Base-by-base conservation (phyloP, 257 asterid species). In the Schizonepeta tenuifolia region DNA sequence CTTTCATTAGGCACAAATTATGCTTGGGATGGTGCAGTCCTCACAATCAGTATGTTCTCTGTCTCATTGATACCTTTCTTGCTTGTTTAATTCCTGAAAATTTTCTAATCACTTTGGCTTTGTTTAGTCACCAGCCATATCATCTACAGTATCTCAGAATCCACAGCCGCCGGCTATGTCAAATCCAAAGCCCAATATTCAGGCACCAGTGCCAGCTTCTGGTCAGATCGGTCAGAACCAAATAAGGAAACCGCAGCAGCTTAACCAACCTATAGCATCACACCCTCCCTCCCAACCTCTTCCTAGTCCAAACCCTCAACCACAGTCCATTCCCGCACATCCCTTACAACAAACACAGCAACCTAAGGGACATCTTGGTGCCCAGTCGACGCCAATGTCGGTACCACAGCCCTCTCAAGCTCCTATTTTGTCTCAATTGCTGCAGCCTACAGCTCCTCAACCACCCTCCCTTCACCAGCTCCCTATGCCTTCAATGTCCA, bases 21-120 rank as follows among this genome's bases (percentile, higher is more conserved):
- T 92, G 98, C 96, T 95, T 21, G 97, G 98, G 67, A 95, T 95
- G 99, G 96, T 95, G 85, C 91, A 86, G 77, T 76, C 97, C 58
- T 82, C 95, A 1, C 95, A 88, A 75, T 73, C 87, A 64, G 99
- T 95, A 90, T 72, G 88, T 79, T 58, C 68, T 46, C 65, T 63
- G 7, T 50, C 77, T 46, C 58, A 26, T 54, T 65, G 49, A 38
- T 65, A 10, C 56, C 20, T 40, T 55, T 72, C 14, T 66, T 71
- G 12, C 63, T 56, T 81, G 47, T 55, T 66, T 78, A 43, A 50
- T 71, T 69, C 60, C 47, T 80, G 65, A 35, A 61, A 58, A 1
- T 21, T 67, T 21, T 67, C 63, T 72, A 44, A 71, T 53, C 57
- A 46, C 40, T 76, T 55, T 22, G 73, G 13, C 72, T 24, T 75